Conservation (phyloP, 179 eudicot species). For the Beta macrorhiza region DNA sequence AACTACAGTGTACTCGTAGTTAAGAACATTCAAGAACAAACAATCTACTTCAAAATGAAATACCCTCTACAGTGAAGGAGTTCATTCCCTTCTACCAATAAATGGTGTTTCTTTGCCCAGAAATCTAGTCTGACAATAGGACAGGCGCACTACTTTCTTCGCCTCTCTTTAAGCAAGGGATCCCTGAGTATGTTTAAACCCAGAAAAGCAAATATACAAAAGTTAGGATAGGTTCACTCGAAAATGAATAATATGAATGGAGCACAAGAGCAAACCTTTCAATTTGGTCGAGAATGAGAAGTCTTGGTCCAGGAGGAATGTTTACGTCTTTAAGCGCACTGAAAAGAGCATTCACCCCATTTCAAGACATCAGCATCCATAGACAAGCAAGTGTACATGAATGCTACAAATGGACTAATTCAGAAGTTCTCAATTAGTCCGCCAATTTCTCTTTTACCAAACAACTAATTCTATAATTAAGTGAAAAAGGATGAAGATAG, state of each 20-base stretch:
- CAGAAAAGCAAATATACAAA: neutral
- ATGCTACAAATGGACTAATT: neutral
- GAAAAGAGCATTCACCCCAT: constrained; percentile 25
- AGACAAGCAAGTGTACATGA: neutral
- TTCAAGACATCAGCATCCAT: neutral
- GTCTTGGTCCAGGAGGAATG: constrained; percentile 97
- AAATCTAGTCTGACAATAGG: constrained; percentile 19
- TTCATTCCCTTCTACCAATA: constrained; percentile 8
- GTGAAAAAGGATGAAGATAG: neutral
- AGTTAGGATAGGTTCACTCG: neutral
- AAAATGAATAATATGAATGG: neutral
- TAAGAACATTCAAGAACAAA: constrained; percentile 10
- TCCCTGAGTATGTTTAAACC: constrained; percentile 25
- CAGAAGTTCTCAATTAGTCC: neutral
- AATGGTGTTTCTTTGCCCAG: neutral
- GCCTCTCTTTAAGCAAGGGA: constrained; percentile 34
- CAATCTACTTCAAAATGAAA: constrained; percentile 24
- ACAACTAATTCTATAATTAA: neutral
- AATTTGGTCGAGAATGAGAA: constrained; percentile 88
- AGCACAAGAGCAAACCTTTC: constrained; percentile 50
- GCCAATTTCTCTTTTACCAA: neutral
- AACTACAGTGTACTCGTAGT: constrained; percentile 20
- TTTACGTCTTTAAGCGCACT: constrained; percentile 90
- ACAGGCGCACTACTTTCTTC: constrained; percentile 23
- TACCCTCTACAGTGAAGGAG: constrained; percentile 19